Percentiles rank a stretch among this genome's conserved stretches.
Evolutionary conservation across 139 green algal genomes (phyloP).

Genomic region (Picochlorum sp.): DNA sequence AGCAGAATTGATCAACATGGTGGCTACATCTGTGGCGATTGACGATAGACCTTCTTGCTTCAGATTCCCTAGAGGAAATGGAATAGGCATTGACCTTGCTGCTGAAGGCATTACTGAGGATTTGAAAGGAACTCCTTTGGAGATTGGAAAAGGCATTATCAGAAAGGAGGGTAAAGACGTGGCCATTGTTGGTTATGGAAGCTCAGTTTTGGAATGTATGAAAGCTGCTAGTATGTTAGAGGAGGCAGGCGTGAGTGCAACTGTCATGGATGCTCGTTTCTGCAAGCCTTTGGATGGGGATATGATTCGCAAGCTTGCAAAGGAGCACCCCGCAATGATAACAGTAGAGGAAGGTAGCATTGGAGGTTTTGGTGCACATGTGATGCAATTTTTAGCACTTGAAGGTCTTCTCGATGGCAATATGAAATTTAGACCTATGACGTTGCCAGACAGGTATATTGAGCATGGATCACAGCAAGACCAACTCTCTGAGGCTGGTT

Average conservation of each 20-base stretch:
- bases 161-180: conserved; percentile 80
- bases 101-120: conserved; percentile 56
- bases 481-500: conserved; percentile 84
- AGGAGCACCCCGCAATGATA: conserved; percentile 86
- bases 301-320: conserved; percentile 57
- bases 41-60: conserved; percentile 91
- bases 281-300: conserved; percentile 95
- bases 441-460: conserved; percentile 88
- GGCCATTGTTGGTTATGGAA: conserved; percentile 86
- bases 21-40: conserved; percentile 86
- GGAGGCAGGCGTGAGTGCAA: conserved; percentile 65
- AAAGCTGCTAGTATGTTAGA: conserved; percentile 78
- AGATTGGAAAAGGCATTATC: conserved; percentile 85
- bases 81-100: conserved; percentile 85
- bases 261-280: conserved; percentile 92
- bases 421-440: conserved; percentile 91
- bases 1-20: conserved; percentile 88
- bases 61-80: conserved; percentile 89
- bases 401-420: conserved; percentile 88
- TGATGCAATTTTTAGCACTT: conserved; percentile 82
- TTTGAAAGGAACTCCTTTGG: conserved; percentile 77
- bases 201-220: conserved; percentile 73
- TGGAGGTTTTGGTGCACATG: conserved; percentile 92
- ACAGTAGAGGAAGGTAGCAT: conserved; percentile 95
- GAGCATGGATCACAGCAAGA: conserved; percentile 77